phyloP scores from a whole-genome alignment of 1,139 yeast species.

The Blastobotrys elegans region DNA sequence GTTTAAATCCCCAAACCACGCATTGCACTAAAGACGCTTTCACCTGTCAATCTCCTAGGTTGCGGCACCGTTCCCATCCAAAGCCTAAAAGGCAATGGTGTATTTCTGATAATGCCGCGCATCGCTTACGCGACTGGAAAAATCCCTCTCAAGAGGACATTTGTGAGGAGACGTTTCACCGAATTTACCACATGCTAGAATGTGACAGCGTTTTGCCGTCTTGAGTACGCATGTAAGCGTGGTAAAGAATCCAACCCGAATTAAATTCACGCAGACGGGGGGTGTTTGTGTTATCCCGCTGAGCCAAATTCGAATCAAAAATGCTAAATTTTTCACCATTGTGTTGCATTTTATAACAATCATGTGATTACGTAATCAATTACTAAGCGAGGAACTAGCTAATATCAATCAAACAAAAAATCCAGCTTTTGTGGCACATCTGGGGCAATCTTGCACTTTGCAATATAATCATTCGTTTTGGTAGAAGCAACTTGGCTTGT shows the following conservation, averaged over 20 bases:
- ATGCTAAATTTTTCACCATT: too few relatives aligned
- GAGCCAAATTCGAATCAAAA: not conserved
- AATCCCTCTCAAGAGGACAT: conserved; percentile 47
- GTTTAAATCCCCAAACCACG: conserved; percentile 47
- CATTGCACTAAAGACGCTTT: conserved; percentile 66
- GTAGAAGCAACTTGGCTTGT: conserved; percentile 22
- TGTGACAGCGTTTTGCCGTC: not conserved
- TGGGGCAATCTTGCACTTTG: conserved; percentile 21
- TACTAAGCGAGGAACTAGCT: too few relatives aligned
- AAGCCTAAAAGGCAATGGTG: conserved; percentile 21
- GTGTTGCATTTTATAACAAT: too few relatives aligned
- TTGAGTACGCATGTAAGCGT: conserved; percentile 14
- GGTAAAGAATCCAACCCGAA: conserved; percentile 13
- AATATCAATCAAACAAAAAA: conserved; percentile 32
- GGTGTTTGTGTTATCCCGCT: not conserved
- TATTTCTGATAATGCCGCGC: conserved; percentile 72
- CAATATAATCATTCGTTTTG: conserved; percentile 25
- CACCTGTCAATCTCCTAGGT: conserved; percentile 53
- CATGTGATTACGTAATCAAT: too few relatives aligned
- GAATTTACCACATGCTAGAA: conserved; percentile 61
- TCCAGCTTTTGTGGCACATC: conserved; percentile 27
- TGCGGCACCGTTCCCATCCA: conserved; percentile 62
- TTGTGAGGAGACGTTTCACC: conserved; percentile 54
- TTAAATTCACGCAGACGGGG: too few relatives aligned
- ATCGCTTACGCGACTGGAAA: conserved; percentile 59